phyloP scores from a whole-genome alignment of 495 filamentous ascomycete genomes.

The Jackrogersella minutella region DNA sequence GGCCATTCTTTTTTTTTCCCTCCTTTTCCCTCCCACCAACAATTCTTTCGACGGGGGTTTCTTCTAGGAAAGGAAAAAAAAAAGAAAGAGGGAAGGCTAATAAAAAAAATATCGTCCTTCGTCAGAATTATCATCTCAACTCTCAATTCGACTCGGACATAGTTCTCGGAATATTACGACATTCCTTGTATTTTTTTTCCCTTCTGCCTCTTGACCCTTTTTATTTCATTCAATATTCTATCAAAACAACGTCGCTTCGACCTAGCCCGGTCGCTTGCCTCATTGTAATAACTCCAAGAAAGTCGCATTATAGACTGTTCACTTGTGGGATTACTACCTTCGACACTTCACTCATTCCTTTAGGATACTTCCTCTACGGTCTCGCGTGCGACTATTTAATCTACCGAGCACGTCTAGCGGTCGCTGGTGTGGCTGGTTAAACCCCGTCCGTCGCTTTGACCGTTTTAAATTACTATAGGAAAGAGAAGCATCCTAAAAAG shows the following conservation, averaged over 20 bases:
- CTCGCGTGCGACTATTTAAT: constrained; percentile 33
- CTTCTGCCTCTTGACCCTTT: constrained; percentile 24
- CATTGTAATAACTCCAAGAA: constrained; percentile 37
- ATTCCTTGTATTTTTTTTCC: constrained; percentile 36
- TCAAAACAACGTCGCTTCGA: constrained; percentile 26
- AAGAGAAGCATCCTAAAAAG: constrained; percentile 23
- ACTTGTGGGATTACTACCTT: constrained; percentile 33
- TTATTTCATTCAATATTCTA: constrained; percentile 29
- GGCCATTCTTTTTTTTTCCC: constrained; percentile 44
- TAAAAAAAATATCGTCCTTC: constrained; percentile 28
- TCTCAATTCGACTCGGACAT: constrained; percentile 34
- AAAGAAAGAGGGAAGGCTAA: constrained; percentile 31
- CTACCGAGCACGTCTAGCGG: constrained; percentile 28
- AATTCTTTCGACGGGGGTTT: constrained; percentile 44
- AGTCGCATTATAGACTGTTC: constrained; percentile 16
- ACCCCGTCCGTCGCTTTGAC: constrained; percentile 22
- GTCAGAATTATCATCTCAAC: constrained; percentile 23
- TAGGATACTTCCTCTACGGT: constrained; percentile 28
- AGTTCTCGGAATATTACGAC: constrained; percentile 35
- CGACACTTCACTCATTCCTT: constrained; percentile 33
- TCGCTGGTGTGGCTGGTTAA: constrained; percentile 33
- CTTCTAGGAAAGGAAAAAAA: constrained; percentile 32
- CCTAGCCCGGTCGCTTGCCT: constrained; percentile 34
- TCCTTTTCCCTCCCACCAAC: constrained; percentile 43
- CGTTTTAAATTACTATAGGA: constrained; percentile 28